A percentile compares a stretch with the other conserved stretches of the same genome.
phyloP scores from a whole-genome alignment of 495 filamentous ascomycete genomes.

The Cudoniella acicularis region DNA sequence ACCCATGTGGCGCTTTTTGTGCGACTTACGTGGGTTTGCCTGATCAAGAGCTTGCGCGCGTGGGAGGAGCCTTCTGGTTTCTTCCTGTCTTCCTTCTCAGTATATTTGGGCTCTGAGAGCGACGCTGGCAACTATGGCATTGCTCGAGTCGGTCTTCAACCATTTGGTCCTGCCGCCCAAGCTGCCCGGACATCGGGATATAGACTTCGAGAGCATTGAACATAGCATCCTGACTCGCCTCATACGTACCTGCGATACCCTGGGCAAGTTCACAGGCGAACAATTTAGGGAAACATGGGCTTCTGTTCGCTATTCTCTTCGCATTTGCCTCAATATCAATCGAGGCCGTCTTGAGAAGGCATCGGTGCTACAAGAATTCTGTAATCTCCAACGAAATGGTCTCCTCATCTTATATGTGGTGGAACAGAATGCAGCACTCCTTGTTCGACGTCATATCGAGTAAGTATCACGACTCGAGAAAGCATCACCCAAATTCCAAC shows the following conservation, averaged over 20 bases:
- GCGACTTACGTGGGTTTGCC: no score
- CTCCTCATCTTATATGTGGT: slow-evolving; percentile 44
- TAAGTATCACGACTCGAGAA: slow-evolving; percentile 27
- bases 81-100: no score
- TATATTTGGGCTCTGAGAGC: no score
- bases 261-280: slow-evolving; percentile 19
- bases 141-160: slow-evolving; percentile 31
- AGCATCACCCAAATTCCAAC: slow-evolving; percentile 5
- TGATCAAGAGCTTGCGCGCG: no score
- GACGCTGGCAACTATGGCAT: no score
- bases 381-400: slow-evolving; percentile 26
- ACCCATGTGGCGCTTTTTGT: no score
- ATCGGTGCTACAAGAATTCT: slow-evolving; percentile 33
- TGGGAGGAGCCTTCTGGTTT: no score
- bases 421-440: slow-evolving; percentile 54
- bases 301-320: slow-evolving; percentile 31
- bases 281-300: slow-evolving; percentile 29
- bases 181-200: slow-evolving; percentile 41
- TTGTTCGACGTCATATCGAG: slow-evolving; percentile 39
- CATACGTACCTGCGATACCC: slow-evolving; percentile 27
- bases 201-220: slow-evolving; percentile 35
- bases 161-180: slow-evolving; percentile 45
- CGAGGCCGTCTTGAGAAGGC: slow-evolving; percentile 34
- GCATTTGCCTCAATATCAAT: slow-evolving; percentile 31
- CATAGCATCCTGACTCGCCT: slow-evolving; percentile 32